phyloP scores from a whole-genome alignment of 2,329 filamentous ascomycete genomes.

The Zymoseptoria pseudotritici region DNA sequence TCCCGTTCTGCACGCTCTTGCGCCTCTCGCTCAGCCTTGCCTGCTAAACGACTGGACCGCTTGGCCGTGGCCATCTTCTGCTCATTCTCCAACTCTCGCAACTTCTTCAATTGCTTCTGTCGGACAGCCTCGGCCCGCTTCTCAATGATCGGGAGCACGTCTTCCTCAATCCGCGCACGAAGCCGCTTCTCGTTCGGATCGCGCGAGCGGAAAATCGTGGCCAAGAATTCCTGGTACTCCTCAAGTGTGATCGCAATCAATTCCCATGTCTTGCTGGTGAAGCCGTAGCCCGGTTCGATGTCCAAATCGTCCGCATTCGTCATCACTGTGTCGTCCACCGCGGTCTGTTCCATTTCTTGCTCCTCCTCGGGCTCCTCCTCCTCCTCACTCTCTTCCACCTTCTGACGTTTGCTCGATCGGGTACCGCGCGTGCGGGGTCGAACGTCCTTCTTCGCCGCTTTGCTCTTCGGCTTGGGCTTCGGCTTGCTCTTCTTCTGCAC shows the following conservation, averaged over 20 bases:
- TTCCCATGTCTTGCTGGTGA: slow-evolving; percentile 80
- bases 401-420: slow-evolving; percentile 66
- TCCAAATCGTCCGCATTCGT: slow-evolving; percentile 28
- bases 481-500: slow-evolving; percentile 47
- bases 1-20: slow-evolving; percentile 64
- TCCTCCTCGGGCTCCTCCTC: slow-evolving; percentile 38
- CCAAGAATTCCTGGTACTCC: slow-evolving; percentile 67
- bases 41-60: slow-evolving; percentile 80
- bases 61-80: slow-evolving; percentile 91
- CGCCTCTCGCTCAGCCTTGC: slow-evolving; percentile 70
- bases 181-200: slow-evolving; percentile 81
- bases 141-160: slow-evolving; percentile 78
- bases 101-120: slow-evolving; percentile 64
- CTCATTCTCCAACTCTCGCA: slow-evolving; percentile 72
- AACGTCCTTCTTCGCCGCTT: slow-evolving; percentile 52
- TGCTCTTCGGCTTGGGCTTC: slow-evolving; percentile 51
- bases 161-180: slow-evolving; percentile 61
- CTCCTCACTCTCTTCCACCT: slow-evolving; percentile 43
- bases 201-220: slow-evolving; percentile 63
- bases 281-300: slow-evolving; percentile 40
- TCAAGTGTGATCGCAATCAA: slow-evolving; percentile 75
- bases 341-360: slow-evolving; percentile 34
- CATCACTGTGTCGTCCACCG: slow-evolving; percentile 33
- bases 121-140: slow-evolving; percentile 62
- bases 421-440: slow-evolving; percentile 47